A percentile compares a stretch with the other conserved stretches of the same genome.
phyloP scores from a whole-genome alignment of 371 early-diverging fungal species.

The Mucor ambiguus region DNA sequence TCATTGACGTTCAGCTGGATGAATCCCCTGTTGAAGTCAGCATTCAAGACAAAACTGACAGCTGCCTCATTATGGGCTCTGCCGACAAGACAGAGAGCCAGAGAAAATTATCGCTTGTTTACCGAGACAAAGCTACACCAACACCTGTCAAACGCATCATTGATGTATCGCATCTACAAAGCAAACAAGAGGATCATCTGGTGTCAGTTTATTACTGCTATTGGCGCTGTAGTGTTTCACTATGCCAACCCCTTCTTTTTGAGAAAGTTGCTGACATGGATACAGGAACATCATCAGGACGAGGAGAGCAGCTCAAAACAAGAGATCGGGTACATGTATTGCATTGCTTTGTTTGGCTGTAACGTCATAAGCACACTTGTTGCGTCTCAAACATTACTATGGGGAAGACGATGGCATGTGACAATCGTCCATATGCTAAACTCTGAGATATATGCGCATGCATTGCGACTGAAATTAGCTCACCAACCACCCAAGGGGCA shows the following conservation, averaged over 20 bases:
- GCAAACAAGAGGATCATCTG: constrained; percentile 39
- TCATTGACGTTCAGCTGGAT: constrained; percentile 78
- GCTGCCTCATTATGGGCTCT: constrained; percentile 74
- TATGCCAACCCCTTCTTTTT: constrained; percentile 61
- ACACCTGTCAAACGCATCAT: background rate
- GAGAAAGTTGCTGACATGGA: constrained; percentile 46
- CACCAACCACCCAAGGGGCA: background rate
- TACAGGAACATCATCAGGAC: constrained; percentile 42
- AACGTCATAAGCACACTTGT: constrained; percentile 56
- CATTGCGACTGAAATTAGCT: constrained; percentile 33
- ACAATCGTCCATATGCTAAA: constrained; percentile 58
- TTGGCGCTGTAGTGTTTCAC: constrained; percentile 53
- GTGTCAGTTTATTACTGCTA: constrained; percentile 52
- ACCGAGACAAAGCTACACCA: constrained; percentile 11
- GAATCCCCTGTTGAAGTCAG: constrained; percentile 67
- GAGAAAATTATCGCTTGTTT: constrained; percentile 42
- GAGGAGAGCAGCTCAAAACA: constrained; percentile 16
- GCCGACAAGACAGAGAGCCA: constrained; percentile 43
- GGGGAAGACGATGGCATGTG: constrained; percentile 64
- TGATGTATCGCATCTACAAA: constrained; percentile 32
- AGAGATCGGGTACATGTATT: constrained; percentile 51
- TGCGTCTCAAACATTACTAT: constrained; percentile 61
- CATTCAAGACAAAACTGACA: constrained; percentile 58
- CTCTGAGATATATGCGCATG: constrained; percentile 60
- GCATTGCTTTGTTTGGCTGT: constrained; percentile 55